These are phyloP conservation scores for Cryptomeria japonica DNA, from an alignment of 75 land plant species.

Conservation along the genomic window DNA sequence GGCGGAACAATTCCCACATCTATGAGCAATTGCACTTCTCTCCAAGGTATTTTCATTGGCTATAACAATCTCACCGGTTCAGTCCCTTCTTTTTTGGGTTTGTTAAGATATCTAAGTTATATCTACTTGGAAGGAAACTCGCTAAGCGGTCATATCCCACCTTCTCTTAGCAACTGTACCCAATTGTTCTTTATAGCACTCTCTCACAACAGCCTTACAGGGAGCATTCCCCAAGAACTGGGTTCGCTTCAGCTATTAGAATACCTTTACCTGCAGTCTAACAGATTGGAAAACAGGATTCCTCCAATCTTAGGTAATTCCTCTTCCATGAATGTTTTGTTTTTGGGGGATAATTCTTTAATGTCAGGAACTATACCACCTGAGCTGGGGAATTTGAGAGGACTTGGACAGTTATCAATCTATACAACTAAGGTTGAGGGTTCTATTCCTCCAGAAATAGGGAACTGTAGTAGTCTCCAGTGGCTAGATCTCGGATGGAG, in stretches of 20 bases:
- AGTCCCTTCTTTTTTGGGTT: neutral
- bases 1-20: neutral
- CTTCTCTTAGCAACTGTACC: too few species aligned
- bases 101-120: too few species aligned
- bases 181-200: too few species aligned
- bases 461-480: neutral
- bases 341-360: neutral
- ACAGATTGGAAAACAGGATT: neutral
- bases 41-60: neutral
- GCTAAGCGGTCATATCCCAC: too few species aligned
- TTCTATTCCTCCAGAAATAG: neutral
- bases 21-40: neutral
- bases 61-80: neutral
- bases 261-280: too few species aligned
- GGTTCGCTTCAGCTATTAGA: neutral
- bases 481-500: neutral
- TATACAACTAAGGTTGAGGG: slow-evolving; percentile 28
- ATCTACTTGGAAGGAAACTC: too few species aligned
- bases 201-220: too few species aligned
- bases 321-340: neutral
- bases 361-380: too few species aligned
- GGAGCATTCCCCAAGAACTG: neutral
- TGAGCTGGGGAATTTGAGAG: too few species aligned
- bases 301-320: neutral
- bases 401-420: neutral